These are phyloP conservation scores for Lentithecium fluviatile DNA, from an alignment of 495 filamentous ascomycete species.

Conservation along the genomic window DNA sequence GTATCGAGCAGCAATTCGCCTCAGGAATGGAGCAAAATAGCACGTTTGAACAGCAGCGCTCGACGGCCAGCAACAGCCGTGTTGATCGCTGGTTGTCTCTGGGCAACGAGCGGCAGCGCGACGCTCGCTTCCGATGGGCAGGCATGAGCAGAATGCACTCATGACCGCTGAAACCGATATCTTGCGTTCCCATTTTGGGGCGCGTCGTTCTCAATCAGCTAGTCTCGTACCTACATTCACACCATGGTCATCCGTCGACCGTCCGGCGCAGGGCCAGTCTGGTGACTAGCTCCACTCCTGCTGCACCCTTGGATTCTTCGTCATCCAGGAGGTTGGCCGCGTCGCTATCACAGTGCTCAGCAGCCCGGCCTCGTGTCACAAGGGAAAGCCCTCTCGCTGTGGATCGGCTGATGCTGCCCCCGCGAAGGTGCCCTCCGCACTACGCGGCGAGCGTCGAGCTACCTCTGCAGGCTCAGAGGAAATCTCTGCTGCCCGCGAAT, in stretches of 20 bases:
- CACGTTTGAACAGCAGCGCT: background rate
- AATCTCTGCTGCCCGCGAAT: constrained; percentile 13
- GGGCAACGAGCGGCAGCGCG: too few relatives aligned
- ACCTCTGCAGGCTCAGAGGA: background rate
- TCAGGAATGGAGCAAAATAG: constrained; percentile 7
- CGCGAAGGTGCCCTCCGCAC: too few relatives aligned
- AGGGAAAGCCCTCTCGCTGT: background rate
- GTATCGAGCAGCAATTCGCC: constrained; percentile 11
- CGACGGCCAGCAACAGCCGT: constrained; percentile 1
- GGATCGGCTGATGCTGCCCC: background rate
- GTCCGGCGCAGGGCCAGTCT: constrained; percentile 32
- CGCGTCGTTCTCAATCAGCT: constrained; percentile 7
- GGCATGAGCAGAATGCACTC: constrained; percentile 6
- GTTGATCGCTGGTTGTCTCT: background rate
- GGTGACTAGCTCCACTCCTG: constrained; percentile 22
- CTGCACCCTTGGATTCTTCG: background rate
- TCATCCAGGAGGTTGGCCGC: constrained; percentile 7
- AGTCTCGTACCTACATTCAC: constrained; percentile 27
- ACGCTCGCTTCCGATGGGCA: background rate
- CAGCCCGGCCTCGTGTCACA: constrained; percentile 20
- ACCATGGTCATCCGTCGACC: constrained; percentile 27
- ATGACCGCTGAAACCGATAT: constrained; percentile 24
- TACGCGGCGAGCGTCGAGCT: background rate
- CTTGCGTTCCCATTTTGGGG: constrained; percentile 1
- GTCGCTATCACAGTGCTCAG: constrained; percentile 4